Evolutionary conservation across 768 basidiomycete genomes (phyloP).

Genomic region (Tricholoma bakamatsutake): DNA sequence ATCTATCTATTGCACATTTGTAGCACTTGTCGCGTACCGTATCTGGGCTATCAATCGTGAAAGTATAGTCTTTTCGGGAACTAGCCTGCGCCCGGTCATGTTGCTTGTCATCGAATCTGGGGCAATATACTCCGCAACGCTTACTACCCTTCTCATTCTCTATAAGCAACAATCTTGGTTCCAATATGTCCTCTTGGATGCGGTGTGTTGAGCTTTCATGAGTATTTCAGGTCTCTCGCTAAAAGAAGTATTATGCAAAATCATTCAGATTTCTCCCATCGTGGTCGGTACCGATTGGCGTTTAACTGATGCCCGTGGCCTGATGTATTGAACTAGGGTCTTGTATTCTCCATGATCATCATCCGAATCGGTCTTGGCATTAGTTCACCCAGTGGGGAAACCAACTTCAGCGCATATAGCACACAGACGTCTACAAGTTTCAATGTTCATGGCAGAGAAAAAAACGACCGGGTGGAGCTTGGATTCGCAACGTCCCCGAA

Average conservation of each 20-base stretch:
- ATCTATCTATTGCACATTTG: background rate
- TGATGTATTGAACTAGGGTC: slow-evolving; percentile 12
- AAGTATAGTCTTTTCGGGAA: slow-evolving; percentile 16
- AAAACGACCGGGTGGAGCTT: background rate
- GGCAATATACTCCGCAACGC: slow-evolving; percentile 29
- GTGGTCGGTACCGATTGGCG: slow-evolving; percentile 6
- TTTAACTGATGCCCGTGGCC: background rate
- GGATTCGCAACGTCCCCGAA: background rate
- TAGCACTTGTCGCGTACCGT: slow-evolving; percentile 26
- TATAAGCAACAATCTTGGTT: slow-evolving; percentile 28
- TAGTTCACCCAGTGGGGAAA: slow-evolving; percentile 12
- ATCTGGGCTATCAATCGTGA: slow-evolving; percentile 28
- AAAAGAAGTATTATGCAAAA: background rate
- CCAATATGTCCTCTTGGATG: slow-evolving; percentile 31
- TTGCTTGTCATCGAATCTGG: slow-evolving; percentile 33
- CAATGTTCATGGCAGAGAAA: background rate
- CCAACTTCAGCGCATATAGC: background rate
- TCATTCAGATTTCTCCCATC: background rate
- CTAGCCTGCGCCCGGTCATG: slow-evolving; percentile 25
- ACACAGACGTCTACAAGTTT: background rate
- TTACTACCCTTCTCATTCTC: slow-evolving; percentile 26
- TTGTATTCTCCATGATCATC: slow-evolving; percentile 36
- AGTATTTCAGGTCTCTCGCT: background rate
- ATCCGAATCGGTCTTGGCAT: slow-evolving; percentile 33
- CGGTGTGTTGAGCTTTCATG: slow-evolving; percentile 18